Evolutionary conservation across 2,329 filamentous ascomycete species (phyloP), one percentile per base, ranked within the genome.

Genomic region (Trichoderma sp.): DNA sequence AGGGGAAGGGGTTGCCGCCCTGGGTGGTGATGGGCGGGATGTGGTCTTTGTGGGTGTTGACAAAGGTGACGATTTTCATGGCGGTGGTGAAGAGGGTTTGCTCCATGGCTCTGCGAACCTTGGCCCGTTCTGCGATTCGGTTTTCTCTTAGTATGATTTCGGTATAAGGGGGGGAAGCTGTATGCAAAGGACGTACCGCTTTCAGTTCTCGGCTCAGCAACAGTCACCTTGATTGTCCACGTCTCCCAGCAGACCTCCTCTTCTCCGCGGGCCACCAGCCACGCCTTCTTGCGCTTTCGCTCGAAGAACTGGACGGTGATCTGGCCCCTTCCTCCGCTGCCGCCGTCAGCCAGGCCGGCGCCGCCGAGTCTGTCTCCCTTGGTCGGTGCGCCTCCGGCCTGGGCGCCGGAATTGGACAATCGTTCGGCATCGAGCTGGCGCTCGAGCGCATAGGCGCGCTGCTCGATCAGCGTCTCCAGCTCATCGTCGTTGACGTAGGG

Each of bases 201-300:
- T 75, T 98, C 94, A 12, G 92, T 97, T 75, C 91, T 84, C 34
- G 94, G 94, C 73, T 93, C 93, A 10, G 93, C 92, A 66, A 97
- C 89, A n/a, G 93, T 96, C 60, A 98, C 92, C 79, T 96, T 92
- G 72, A 99, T 82, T 53, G 92, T 93, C 95, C 95, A 99, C 75
- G 89, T 89, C 84, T 98, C 95, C 95, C 95, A 99, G 78, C 93
- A 97, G 19, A 97, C 89, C 78, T 97, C 94, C 78, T 98, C 94
- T 72, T 97, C 94, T 27, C 88, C 90, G 74, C 79, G 86, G 81
- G 93, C 90, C 19, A 45, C n/a, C 79, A 92, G 90, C 78, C 92
- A 94, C 2, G 88, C 86, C 83, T 94, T 95, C 73, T 91, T 87
- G 69, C 94, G 86, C 77, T 90, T 91, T 84, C 94, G 95, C 82